These are phyloP conservation scores for Leccinellum albellum DNA, from an alignment of 768 basidiomycete species.

Conservation along the genomic window DNA sequence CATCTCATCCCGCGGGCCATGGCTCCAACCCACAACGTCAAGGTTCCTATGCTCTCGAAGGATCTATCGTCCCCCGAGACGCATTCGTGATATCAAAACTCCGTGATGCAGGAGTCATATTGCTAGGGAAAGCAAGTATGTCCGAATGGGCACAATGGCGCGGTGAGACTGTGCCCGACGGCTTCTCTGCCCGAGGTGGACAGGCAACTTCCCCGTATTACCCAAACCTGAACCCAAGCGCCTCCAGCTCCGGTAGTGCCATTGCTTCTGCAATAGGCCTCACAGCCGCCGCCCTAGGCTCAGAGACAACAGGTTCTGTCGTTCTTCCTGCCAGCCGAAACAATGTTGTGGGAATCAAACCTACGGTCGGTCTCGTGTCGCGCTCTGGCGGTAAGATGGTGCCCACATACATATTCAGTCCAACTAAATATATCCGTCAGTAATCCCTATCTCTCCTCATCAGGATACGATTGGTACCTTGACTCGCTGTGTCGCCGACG, in stretches of 20 bases:
- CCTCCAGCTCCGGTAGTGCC: constrained; percentile 43
- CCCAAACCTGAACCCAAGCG: constrained; percentile 38
- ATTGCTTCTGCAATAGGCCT: constrained; percentile 44
- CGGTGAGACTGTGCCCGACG: constrained; percentile 32
- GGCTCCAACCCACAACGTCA: constrained; percentile 1
- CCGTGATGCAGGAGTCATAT: constrained; percentile 32
- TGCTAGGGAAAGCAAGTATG: constrained; percentile 41
- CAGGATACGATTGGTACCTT: constrained; percentile 41
- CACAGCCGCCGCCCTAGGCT: constrained; percentile 41
- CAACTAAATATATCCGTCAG: constrained; percentile 25
- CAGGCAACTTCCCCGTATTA: constrained; percentile 41
- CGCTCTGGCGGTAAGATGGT: constrained; percentile 32
- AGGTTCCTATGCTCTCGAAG: constrained; percentile 37
- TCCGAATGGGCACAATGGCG: constrained; percentile 44
- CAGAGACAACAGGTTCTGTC: constrained; percentile 49
- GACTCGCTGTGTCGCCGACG: constrained; percentile 35
- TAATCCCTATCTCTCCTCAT: constrained; percentile 42
- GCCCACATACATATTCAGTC: neutral
- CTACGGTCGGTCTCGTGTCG: constrained; percentile 41
- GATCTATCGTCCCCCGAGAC: constrained; percentile 37
- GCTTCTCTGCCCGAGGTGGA: constrained; percentile 46
- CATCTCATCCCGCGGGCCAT: neutral
- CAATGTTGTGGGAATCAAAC: constrained; percentile 44
- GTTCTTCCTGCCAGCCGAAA: constrained; percentile 40
- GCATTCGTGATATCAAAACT: constrained; percentile 32